Evolutionary conservation across 2,329 filamentous ascomycete species (phyloP).

Genomic region (Chaetomiaceae sp.): DNA sequence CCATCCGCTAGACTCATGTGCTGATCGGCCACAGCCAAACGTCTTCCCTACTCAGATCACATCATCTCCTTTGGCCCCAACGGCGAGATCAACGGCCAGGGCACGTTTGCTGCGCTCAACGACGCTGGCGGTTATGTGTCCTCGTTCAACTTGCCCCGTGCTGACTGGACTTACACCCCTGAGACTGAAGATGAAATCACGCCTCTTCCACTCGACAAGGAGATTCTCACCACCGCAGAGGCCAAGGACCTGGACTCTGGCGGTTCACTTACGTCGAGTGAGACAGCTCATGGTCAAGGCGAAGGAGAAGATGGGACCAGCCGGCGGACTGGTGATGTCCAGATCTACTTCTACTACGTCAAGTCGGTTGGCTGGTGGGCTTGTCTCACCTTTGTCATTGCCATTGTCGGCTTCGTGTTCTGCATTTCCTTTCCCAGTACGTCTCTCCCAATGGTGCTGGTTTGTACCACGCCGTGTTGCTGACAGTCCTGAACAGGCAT

Average conservation of each 20-base stretch:
- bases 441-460: background rate
- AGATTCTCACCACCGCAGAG: background rate
- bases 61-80: constrained; percentile 34
- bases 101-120: constrained; percentile 27
- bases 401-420: constrained; percentile 25
- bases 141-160: constrained; percentile 18
- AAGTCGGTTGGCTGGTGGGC: constrained; percentile 24
- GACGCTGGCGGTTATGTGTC: constrained; percentile 24
- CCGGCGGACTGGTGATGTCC: constrained; percentile 24
- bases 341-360: constrained; percentile 26
- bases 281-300: background rate
- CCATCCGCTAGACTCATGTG: background rate
- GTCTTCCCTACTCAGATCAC: constrained; percentile 36
- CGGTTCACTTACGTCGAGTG: constrained; percentile 15
- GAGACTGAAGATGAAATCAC: constrained; percentile 10
- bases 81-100: constrained; percentile 33
- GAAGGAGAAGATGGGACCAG: constrained; percentile 9
- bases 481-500: constrained; percentile 28
- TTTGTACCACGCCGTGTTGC: background rate
- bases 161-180: constrained; percentile 17
- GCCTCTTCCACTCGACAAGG: background rate
- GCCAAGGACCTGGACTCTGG: constrained; percentile 11
- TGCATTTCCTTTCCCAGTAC: constrained; percentile 26
- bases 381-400: constrained; percentile 20
- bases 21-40: constrained; percentile 29